Evolutionary conservation across 257 asterid genomes (phyloP), one percentile per base, ranked within the genome.

Genomic region (Capsicum chinense): DNA sequence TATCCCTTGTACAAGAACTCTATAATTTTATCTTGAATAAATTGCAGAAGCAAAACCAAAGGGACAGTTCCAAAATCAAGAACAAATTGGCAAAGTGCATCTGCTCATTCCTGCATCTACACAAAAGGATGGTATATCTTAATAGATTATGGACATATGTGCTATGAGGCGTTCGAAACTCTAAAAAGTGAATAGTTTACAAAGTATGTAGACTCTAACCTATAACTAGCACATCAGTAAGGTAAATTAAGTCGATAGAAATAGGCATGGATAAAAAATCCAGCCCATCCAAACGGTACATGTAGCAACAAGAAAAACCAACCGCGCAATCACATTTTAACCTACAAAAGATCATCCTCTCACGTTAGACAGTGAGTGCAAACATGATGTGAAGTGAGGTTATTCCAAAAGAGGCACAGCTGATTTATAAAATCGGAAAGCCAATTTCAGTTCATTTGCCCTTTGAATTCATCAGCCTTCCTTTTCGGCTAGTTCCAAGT

Each of bases 401-500:
- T 56, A 11, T 13, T 56, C 59, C 59, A 56, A 56, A 56, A 56
- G 59, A 3, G 17, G 59, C 59, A 56, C 5, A 56, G 17, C 59
- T 56, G 59, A 11, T 56, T 56, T 11, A 56, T 11, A 12, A 56
- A 56, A 56, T 56, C 5, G 1, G 59, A 56, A 0, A 56, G 16
- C 59, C 17, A 56, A 56, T 56, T 56, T 10, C 3, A 16, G 59
- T 56, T 56, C 59, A 11, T 56, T 10, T 56, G 59, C 5, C 59
- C 4, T 14, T 56, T 56, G 7, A 89, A 83, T 86, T 85, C 89
- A 67, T 87, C 91, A 0, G 90, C 80, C 83, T 91, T 90, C 86
- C 71, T 88, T 63, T 85, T 5, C 87, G 84, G 92, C 92, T 83
- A 79, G 87, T 80, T 88, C 91, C 44, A 92, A 60, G 83, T 84